Base-by-base conservation (phyloP, 805 yeast genomes). In the Yamadazyma scolyti region DNA sequence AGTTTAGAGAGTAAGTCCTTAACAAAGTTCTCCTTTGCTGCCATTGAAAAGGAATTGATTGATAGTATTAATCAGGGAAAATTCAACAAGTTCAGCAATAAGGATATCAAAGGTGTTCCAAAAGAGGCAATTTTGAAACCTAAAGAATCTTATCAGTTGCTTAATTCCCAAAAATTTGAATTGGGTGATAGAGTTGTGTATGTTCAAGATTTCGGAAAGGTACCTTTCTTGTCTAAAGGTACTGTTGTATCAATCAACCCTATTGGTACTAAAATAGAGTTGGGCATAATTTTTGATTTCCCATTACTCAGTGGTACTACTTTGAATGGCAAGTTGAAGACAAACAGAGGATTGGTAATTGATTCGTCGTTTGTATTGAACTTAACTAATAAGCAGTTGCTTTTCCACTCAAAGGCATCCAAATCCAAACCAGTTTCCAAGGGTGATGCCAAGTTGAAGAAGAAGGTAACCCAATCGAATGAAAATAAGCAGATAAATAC, bases 131-230 rank as follows among this genome's bases (percentile, higher is more conserved):
- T 93, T 17, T 64, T 93, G 37, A 77, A 82, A 44, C 90, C 96
- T 6, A 58, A 73, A 18, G 76, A 71, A 23, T 85, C 96, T 1
- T 75, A 74, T 50, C 79, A 82, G 47, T 67, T 78, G 42, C 68
- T 93, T 43, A 74, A 82, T 34, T 69, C 71, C 23, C 99, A 93
- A 62, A 61, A 68, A 27, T 93, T 93, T 52, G 71, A 73, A 17
- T 67, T 93, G 14, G 98, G 98, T 47, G 97, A 93, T 50, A 75
- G 98, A 39, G 86, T 93, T 18, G 73, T 84, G 15, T 88, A 85
- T 44, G 83, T 87, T 14, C 82, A 82, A 46, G 84, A 80, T 46
- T 77, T 84, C 15, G 97, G 97, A 30, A 87, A 85, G 50, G 95
- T 89, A 10, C 95, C 96, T 16, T 59, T 80, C 34, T 87, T 82